Evolutionary conservation across 108 stramenopile genomes (phyloP).

Genomic region (Nannochloropsis granulata): DNA sequence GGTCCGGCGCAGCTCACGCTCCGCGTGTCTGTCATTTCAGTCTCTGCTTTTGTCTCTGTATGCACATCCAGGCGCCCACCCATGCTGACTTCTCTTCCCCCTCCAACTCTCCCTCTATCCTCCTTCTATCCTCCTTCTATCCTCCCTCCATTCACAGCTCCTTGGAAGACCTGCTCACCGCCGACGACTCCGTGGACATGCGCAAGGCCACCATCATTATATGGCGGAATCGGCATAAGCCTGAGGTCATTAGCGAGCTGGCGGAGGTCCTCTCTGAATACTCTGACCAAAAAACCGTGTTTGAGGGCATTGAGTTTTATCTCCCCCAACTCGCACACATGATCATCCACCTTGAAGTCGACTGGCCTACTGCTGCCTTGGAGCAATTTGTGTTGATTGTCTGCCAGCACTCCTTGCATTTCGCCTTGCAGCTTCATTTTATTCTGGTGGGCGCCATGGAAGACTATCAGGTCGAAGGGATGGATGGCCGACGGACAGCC

Average conservation of each 20-base stretch:
- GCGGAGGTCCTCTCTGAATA: slow-evolving; percentile 71
- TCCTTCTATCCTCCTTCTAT: too few species aligned
- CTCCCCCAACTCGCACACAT: slow-evolving; percentile 97
- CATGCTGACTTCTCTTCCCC: neutral
- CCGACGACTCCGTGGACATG: slow-evolving; percentile 52
- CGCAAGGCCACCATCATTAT: slow-evolving; percentile 88
- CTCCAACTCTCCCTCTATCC: too few species aligned
- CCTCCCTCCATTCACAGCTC: neutral
- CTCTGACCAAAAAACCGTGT: slow-evolving; percentile 80
- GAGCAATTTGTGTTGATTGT: slow-evolving; percentile 88
- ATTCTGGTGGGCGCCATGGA: slow-evolving; percentile 91
- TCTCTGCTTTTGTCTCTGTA: neutral
- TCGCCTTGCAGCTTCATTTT: slow-evolving; percentile 91
- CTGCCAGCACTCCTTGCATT: slow-evolving; percentile 88
- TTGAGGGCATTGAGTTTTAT: slow-evolving; percentile 96
- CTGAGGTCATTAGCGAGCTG: slow-evolving; percentile 74
- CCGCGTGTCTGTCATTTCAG: too few species aligned
- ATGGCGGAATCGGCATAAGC: slow-evolving; percentile 81
- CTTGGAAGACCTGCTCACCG: neutral
- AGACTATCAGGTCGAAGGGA: slow-evolving; percentile 88
- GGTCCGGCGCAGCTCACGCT: too few species aligned
- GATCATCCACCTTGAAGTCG: slow-evolving; percentile 93
- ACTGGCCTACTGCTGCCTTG: slow-evolving; percentile 78
- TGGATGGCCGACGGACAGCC: slow-evolving; percentile 62
- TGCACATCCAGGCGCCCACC: neutral